Base-by-base conservation (phyloP, 169 alveolate species). In the Plasmodium relictum region DNA sequence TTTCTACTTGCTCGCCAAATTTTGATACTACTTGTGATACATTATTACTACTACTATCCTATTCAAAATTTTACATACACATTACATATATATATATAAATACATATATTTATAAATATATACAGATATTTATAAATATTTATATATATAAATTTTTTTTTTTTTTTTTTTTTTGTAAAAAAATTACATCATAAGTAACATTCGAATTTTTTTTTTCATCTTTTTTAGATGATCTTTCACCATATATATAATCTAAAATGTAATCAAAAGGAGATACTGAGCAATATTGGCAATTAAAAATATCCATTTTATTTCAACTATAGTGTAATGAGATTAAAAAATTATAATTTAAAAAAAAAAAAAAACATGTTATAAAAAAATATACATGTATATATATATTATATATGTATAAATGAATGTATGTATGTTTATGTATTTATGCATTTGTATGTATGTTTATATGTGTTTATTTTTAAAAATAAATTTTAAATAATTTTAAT, bases 1-100 rank as follows among this genome's bases (percentile, higher is more conserved):
- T 95, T 74, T 92, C 96, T 52, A 86, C 76, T 71, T 65, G 85
- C 26, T 89, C 96, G 9, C 89, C 95, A 2, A 88, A 58, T 83
- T 83, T 83, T 59, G 91, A 83, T 61, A 83, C 39, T 8, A 69
- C 86, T 31, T 83, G 91, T 54, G 91, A 83, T 59, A 83, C 86
- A 65, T 68, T 48, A 37, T 83, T 83, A 83, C 91, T 83, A 61
- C 86, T 83, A 42, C 86, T 83, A 83, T 83, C 86, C 91, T 83
- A 72, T 41, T 69, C 61, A 44, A 56, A 68, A 72, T 44, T 44
- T n/a, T 56, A 14, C 20, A 58, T 56, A 42, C 6, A 61, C 37
- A 48, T 61, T 61, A 44, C 6, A 39, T 65, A 74, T 26, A 65
- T 12, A 10, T 20, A 63, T 61, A 37, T 24, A 16, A 39, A 59